Evolutionary conservation across 2,329 filamentous ascomycete species (phyloP).

Genomic region (Gnomoniopsis sp.): DNA sequence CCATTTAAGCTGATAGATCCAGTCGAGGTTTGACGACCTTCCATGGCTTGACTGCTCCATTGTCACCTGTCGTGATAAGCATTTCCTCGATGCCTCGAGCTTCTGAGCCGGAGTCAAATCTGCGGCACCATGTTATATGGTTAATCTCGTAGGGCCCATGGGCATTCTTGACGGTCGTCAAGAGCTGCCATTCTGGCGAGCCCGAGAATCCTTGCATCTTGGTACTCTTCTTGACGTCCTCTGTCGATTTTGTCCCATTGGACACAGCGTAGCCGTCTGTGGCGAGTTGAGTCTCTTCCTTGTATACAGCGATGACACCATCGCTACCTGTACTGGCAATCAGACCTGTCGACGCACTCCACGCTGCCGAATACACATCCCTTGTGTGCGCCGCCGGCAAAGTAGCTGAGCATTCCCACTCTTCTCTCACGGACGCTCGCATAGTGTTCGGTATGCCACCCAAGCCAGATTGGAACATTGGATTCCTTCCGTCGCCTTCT

Average conservation of each 20-base stretch:
- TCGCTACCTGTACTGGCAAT: slow-evolving; percentile 90
- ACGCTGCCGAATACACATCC: slow-evolving; percentile 79
- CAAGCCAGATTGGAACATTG: slow-evolving; percentile 36
- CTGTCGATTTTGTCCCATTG: background rate
- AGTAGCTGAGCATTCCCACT: slow-evolving; percentile 75
- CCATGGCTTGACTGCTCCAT: slow-evolving; percentile 86
- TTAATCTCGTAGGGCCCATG: slow-evolving; percentile 96
- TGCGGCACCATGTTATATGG: slow-evolving; percentile 80
- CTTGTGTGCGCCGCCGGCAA: slow-evolving; percentile 74
- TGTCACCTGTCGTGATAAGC: slow-evolving; percentile 86
- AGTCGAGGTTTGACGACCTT: slow-evolving; percentile 31
- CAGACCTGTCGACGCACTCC: slow-evolving; percentile 74
- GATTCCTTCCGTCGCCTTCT: slow-evolving; percentile 20
- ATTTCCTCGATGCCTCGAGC: slow-evolving; percentile 69
- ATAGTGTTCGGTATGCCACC: slow-evolving; percentile 85
- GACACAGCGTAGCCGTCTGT: background rate
- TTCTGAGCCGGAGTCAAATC: slow-evolving; percentile 64
- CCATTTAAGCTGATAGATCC: background rate
- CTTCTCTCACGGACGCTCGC: slow-evolving; percentile 71
- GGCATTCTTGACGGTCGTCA: slow-evolving; percentile 67
- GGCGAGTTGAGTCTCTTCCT: slow-evolving; percentile 45
- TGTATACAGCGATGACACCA: slow-evolving; percentile 75
- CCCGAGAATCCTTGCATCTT: background rate
- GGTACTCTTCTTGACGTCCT: no score
- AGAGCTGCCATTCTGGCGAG: slow-evolving; percentile 63